Conservation (phyloP, 2,329 filamentous ascomycete species). For the Hortaea sp. region DNA sequence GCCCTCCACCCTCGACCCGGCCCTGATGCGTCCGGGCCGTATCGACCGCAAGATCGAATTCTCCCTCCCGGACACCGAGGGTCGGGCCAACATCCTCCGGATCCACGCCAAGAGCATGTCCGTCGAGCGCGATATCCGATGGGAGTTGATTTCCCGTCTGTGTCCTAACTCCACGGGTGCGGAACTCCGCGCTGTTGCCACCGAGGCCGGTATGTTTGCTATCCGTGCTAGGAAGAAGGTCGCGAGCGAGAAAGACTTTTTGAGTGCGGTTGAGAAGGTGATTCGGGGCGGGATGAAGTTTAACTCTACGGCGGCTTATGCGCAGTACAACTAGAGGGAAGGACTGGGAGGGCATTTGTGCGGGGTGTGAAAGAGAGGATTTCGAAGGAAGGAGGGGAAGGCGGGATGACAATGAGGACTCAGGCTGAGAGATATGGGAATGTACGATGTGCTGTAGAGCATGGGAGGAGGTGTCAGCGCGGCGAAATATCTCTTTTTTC, state of each 20-base stretch:
- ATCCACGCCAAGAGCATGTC: constrained; percentile 99
- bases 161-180: constrained; percentile 97
- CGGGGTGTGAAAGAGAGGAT: no score
- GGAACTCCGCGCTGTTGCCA: constrained; percentile 90
- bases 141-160: constrained; percentile 94
- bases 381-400: no score
- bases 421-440: no score
- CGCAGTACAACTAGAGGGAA: constrained; percentile 99
- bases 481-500: no score
- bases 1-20: constrained; percentile 90
- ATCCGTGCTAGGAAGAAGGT: constrained; percentile 93
- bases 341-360: no score
- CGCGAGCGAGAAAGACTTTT: constrained; percentile 96
- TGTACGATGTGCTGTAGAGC: no score
- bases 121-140: constrained; percentile 95
- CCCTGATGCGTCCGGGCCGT: constrained; percentile 90
- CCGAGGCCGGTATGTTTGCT: constrained; percentile 97
- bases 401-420: no score
- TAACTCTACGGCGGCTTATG: constrained; percentile 95
- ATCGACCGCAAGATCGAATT: constrained; percentile 99
- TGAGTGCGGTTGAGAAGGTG: constrained; percentile 97
- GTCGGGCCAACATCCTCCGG: constrained; percentile 90
- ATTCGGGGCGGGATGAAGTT: constrained; percentile 99
- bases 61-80: constrained; percentile 91
- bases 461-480: no score